Percentiles rank a stretch among this genome's conserved stretches.
Conservation (phyloP, 352 stramenopile species). For the Phytophthora rubi region DNA sequence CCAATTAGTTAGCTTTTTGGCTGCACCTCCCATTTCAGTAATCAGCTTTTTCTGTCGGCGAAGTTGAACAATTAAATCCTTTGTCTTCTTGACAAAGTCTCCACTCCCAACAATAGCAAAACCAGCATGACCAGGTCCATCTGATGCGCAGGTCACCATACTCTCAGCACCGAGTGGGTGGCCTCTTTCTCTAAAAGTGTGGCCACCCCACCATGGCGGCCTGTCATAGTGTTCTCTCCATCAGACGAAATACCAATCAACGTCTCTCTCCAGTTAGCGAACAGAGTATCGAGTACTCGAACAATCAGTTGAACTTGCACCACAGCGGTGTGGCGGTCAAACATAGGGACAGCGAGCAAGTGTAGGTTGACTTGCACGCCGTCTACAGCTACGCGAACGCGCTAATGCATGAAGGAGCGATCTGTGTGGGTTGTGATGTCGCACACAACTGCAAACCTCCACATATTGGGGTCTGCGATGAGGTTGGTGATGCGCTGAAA, state of each 20-base stretch:
- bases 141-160: too few species aligned
- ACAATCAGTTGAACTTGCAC: not conserved
- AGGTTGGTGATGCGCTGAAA: too few species aligned
- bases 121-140: not conserved
- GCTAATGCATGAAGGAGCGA: not conserved
- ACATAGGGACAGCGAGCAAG: not conserved
- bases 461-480: too few species aligned
- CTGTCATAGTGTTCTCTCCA: not conserved
- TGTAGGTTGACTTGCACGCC: not conserved
- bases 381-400: not conserved
- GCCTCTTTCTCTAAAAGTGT: too few species aligned
- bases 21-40: too few species aligned
- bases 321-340: not conserved
- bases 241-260: not conserved
- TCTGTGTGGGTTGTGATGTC: slow-evolving; percentile 1
- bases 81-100: too few species aligned
- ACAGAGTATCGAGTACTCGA: not conserved
- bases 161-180: too few species aligned
- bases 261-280: not conserved
- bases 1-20: too few species aligned
- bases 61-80: too few species aligned
- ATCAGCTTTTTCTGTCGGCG: too few species aligned
- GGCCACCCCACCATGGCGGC: not conserved
- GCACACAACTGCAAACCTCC: not conserved
- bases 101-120: not conserved